Evolutionary conservation across 805 yeast species (phyloP), one percentile per base, ranked within the genome.

Genomic region (Ogataea allantospora): DNA sequence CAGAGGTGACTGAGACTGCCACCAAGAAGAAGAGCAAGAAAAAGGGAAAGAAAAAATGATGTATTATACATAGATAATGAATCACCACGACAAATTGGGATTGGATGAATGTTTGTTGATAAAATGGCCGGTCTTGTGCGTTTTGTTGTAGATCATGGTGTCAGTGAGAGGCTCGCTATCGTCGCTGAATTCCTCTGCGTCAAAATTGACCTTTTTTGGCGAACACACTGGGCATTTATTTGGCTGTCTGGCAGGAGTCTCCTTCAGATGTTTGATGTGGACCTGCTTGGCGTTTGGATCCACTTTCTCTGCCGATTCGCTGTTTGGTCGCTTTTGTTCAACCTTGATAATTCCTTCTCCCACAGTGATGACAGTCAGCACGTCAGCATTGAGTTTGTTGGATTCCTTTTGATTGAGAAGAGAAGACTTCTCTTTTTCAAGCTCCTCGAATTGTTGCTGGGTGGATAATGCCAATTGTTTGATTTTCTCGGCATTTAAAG

Each of bases 21-120:
- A 47, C 40, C 22, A 43, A 37, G 34, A 50, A 46, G 33, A 51
- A 47, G 27, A 38, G 38, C 15, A 51, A 53, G 27, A 50, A 52
- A 44, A 55, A 53, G 42, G 48, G 53, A 24, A 53, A 50, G 33
- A 47, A 44, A 30, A 50, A 43, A 40, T 49, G 38, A 19, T 26
- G 38, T 33, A 31, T 35, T 27, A 33, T 34, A 32, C 26, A 27
- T 38, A 27, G 23, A 27, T 26, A 33, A 31, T 27, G 35, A 30
- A 20, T 37, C 35, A 46, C 46, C 47, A 43, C 33, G 47, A 43
- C 27, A 30, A 22, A 17, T 36, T 30, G 15, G 47, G 17, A 14
- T 32, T 37, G 16, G 22, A 15, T n/a, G 37, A 32, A 16, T 32
- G 40, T 10, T 27, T 20, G 23, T 30, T 24, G 19, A 35, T 31